These are phyloP conservation scores for Perilla frutescens DNA, from an alignment of 257 asterid species.

Conservation along the genomic window DNA sequence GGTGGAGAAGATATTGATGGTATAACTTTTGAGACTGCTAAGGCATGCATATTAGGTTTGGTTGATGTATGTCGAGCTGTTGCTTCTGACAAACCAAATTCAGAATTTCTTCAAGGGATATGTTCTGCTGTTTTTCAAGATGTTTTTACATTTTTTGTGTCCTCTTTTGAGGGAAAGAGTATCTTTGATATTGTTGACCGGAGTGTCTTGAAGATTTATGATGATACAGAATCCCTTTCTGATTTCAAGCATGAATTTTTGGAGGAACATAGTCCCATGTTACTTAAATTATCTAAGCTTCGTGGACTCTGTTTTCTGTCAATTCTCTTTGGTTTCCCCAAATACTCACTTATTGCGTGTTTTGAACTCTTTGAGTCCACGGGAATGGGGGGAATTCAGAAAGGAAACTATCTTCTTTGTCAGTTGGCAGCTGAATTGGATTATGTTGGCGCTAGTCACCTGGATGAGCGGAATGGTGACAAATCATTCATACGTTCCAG, in stretches of 20 bases:
- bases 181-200: conserved; percentile 70
- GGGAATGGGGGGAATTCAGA: conserved; percentile 52
- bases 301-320: conserved; percentile 69
- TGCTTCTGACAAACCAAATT: conserved; percentile 54
- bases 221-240: conserved; percentile 51
- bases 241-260: conserved; percentile 56
- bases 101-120: conserved; percentile 63
- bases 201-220: conserved; percentile 58
- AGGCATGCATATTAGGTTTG: conserved; percentile 78
- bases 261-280: conserved; percentile 58
- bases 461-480: conserved; percentile 42
- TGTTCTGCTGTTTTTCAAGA: conserved; percentile 68
- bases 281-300: conserved; percentile 63
- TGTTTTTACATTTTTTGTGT: conserved; percentile 65
- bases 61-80: conserved; percentile 75
- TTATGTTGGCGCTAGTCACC: conserved; percentile 41
- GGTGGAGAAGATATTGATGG: conserved; percentile 73
- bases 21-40: conserved; percentile 80
- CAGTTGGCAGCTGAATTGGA: conserved; percentile 66
- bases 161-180: conserved; percentile 72
- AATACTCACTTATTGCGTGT: conserved; percentile 64
- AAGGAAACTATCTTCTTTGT: conserved; percentile 72
- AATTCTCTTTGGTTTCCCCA: conserved; percentile 71
- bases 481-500: conserved; percentile 36
- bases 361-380: conserved; percentile 72